A percentile compares a stretch with the other conserved stretches of the same genome.
phyloP scores from a whole-genome alignment of 805 yeast species.

The Hemisphaericaspora nanyangensis region DNA sequence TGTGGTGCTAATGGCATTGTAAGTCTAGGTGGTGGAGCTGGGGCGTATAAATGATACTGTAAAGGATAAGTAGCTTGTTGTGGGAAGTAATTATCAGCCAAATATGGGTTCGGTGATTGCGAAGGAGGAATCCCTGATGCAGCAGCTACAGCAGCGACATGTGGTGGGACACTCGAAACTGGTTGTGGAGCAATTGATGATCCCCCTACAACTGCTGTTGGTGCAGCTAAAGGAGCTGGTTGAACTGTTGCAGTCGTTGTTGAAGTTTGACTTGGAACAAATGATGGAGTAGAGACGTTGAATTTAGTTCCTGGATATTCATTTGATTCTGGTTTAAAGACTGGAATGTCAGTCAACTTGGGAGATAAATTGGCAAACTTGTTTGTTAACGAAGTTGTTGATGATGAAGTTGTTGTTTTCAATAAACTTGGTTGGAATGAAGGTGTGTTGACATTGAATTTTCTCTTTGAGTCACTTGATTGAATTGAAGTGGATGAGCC shows the following conservation, averaged over 20 bases:
- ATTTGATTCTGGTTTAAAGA: conserved; percentile 39
- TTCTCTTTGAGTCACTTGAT: conserved; percentile 14
- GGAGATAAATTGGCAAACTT: conserved; percentile 49
- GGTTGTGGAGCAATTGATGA: background rate
- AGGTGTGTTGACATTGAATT: conserved; percentile 40
- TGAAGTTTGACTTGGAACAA: conserved; percentile 23
- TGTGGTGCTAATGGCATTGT: conserved; percentile 59
- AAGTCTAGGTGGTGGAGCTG: conserved; percentile 76
- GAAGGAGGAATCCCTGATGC: background rate
- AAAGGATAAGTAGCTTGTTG: conserved; percentile 43
- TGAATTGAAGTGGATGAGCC: conserved; percentile 1
- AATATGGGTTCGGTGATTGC: conserved; percentile 14
- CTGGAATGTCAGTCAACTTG: conserved; percentile 42
- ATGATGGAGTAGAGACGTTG: conserved; percentile 37
- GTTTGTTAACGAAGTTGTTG: conserved; percentile 10
- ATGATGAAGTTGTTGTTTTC: conserved; percentile 5
- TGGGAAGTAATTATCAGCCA: conserved; percentile 10
- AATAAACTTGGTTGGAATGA: conserved; percentile 37
- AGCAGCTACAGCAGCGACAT: background rate
- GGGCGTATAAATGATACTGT: conserved; percentile 87
- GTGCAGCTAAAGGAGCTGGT: conserved; percentile 11
- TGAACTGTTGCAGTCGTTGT: conserved; percentile 11
- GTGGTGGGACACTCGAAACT: conserved; percentile 1
- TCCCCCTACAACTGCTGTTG: conserved; percentile 12
- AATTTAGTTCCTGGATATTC: conserved; percentile 19